phyloP scores from a whole-genome alignment of 768 basidiomycete species.

The Pulveroboletus sp. region DNA sequence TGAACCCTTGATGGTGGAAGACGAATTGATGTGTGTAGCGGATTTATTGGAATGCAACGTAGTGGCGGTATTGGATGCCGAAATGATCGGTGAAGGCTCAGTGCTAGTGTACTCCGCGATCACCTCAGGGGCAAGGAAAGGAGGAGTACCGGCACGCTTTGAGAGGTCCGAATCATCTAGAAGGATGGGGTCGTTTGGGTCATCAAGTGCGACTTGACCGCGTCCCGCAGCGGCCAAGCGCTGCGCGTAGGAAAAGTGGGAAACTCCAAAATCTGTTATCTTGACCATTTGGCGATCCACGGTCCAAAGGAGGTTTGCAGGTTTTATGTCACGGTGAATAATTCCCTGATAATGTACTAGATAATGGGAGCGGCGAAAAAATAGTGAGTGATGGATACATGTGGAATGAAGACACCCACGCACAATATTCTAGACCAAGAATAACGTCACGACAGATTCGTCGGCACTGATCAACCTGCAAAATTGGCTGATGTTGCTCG shows the following conservation, averaged over 20 bases:
- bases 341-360: constrained; percentile 96
- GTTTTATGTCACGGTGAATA: constrained; percentile 99
- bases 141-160: constrained; percentile 90
- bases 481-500: constrained; percentile 57
- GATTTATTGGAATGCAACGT: constrained; percentile 29
- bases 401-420: constrained; percentile 33
- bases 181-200: constrained; percentile 57
- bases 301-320: constrained; percentile 92
- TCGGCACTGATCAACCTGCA: constrained; percentile 78
- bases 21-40: constrained; percentile 27
- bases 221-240: constrained; percentile 61
- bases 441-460: constrained; percentile 90
- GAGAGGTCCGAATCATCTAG: constrained; percentile 83
- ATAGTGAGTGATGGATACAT: constrained; percentile 3
- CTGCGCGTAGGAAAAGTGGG: constrained; percentile 91
- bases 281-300: constrained; percentile 85
- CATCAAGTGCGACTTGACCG: constrained; percentile 33
- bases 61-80: constrained; percentile 28
- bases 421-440: constrained; percentile 91
- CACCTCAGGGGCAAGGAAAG: constrained; percentile 95
- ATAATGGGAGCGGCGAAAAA: background rate
- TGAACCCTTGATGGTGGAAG: constrained; percentile 26
- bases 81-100: constrained; percentile 31
- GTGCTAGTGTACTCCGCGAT: constrained; percentile 58
- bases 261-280: constrained; percentile 97